Evolutionary conservation across 2,329 filamentous ascomycete species (phyloP), one percentile per base, ranked within the genome.

Genomic region (Rutstroemia sp.): DNA sequence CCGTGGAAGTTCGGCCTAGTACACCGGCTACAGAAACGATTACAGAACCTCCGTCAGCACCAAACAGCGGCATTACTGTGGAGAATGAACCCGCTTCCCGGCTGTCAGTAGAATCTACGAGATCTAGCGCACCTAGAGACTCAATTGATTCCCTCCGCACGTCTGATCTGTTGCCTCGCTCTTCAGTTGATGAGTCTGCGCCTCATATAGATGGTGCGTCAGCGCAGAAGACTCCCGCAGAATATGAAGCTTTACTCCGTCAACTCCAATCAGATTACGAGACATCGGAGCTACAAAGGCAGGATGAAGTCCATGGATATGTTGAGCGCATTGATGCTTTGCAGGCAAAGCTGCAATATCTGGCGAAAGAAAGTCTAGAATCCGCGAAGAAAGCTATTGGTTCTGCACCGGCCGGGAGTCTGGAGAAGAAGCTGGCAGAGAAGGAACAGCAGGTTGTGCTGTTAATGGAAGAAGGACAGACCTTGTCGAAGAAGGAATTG

Each of bases 311-410:
- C 42, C 85, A 94, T 65, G 80, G 80, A 49, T 90, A 96, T 61
- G 80, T 92, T 6, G 94, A 99, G 72, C 85, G 88, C 38, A 94
- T 96, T 55, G 94, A 99, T 74, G 88, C 92, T 4, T 74, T 99
- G 1, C 90, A 97, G 70, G 84, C 90, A 6, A 97, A 99, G 69
- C 75, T 99, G 27, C 87, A 92, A 63, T 96, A 95, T 67, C 75
- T 99, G 12, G 86, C 92, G 2, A 87, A 87, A 59, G 88, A 92
- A 67, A 86, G 88, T 12, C 82, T 87, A 0, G 86, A 92, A 34
- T 78, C 86, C 0, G 90, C 94, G 1, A 87, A 85, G 66, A 82
- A 83, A 62, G 79, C 84, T 6, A 84, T 82, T 2, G 74, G 79
- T n/a, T 74, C 78, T 23, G 83, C 87, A 0, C 74, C 80, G 2